These are phyloP conservation scores for Thalassiosira mediterranea DNA, from an alignment of 352 stramenopile species.

Conservation along the genomic window DNA sequence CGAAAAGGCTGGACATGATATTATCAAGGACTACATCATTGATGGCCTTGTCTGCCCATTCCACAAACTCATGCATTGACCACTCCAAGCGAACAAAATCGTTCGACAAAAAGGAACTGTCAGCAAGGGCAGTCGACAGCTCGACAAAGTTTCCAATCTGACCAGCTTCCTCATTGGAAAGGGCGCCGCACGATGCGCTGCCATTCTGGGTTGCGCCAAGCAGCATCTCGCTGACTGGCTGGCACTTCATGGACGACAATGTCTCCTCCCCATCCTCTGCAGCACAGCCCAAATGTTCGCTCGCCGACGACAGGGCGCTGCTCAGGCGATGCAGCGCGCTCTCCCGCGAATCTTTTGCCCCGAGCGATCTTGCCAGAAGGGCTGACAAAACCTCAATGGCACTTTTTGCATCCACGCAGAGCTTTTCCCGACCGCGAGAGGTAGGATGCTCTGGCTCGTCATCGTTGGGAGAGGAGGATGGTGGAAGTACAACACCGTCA, in stretches of 20 bases:
- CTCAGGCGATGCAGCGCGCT: conserved; percentile 9
- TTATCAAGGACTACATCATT: conserved; percentile 65
- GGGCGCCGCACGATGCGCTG: neutral
- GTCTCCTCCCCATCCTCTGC: neutral
- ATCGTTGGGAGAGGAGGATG: neutral
- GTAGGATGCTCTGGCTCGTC: neutral
- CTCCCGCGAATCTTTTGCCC: neutral
- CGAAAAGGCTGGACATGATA: conserved; percentile 71
- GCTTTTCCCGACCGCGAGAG: neutral
- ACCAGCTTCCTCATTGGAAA: conserved; percentile 1
- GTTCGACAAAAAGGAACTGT: conserved; percentile 10
- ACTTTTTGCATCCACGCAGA: conserved; percentile 46
- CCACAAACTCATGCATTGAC: conserved; percentile 69
- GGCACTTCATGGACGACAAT: conserved; percentile 20
- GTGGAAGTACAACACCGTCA: conserved; percentile 44
- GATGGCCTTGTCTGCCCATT: conserved; percentile 61
- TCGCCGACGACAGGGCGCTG: neutral
- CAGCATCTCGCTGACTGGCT: conserved; percentile 31
- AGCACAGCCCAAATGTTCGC: no score
- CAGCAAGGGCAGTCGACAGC: conserved; percentile 4
- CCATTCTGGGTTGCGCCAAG: conserved; percentile 8
- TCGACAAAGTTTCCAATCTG: conserved; percentile 21
- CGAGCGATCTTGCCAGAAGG: conserved; percentile 23
- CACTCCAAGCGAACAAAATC: conserved; percentile 21
- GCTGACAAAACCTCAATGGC: conserved; percentile 43